These are phyloP conservation scores for Diutina mesorugosa DNA, from an alignment of 1,139 yeast species.

Conservation along the genomic window DNA sequence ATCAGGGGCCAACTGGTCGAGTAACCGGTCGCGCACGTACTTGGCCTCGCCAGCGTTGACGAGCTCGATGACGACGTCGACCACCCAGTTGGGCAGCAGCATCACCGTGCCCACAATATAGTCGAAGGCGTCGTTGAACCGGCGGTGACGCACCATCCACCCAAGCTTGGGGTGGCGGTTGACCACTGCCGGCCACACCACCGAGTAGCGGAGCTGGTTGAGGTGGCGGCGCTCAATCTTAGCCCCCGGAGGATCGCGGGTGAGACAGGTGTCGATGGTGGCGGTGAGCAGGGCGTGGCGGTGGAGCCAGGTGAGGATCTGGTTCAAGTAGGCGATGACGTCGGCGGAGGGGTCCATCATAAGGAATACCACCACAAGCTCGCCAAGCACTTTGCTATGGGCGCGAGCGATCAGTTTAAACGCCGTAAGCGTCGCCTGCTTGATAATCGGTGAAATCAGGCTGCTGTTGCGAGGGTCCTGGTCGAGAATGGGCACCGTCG, in stretches of 20 bases:
- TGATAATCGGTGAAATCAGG: constrained; percentile 10
- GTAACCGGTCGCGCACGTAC: not conserved
- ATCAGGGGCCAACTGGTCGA: not conserved
- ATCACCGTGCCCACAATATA: not conserved
- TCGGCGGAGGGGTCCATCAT: constrained; percentile 19
- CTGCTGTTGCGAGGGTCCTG: not conserved
- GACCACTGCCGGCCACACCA: constrained; percentile 1
- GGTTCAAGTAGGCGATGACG: constrained; percentile 15
- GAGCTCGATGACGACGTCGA: not conserved
- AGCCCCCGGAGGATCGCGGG: not conserved
- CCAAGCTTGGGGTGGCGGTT: not conserved
- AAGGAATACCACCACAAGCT: constrained; percentile 15
- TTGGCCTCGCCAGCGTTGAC: not conserved
- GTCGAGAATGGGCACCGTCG: not conserved
- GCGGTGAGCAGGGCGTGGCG: constrained; percentile 12
- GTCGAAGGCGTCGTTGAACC: not conserved
- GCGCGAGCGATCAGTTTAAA: constrained; percentile 15
- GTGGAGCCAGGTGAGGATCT: constrained; percentile 13
- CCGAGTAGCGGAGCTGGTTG: not conserved
- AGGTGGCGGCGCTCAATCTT: not conserved
- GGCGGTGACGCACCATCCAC: not conserved
- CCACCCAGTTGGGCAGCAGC: not conserved
- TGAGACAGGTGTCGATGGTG: constrained; percentile 3
- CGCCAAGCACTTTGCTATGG: constrained; percentile 11
- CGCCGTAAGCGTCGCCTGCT: constrained; percentile 12